Percentiles rank a stretch among this genome's conserved stretches.
Conservation (phyloP, 371 early-diverging fungal species). For the Apophysomyces trapeziformis region DNA sequence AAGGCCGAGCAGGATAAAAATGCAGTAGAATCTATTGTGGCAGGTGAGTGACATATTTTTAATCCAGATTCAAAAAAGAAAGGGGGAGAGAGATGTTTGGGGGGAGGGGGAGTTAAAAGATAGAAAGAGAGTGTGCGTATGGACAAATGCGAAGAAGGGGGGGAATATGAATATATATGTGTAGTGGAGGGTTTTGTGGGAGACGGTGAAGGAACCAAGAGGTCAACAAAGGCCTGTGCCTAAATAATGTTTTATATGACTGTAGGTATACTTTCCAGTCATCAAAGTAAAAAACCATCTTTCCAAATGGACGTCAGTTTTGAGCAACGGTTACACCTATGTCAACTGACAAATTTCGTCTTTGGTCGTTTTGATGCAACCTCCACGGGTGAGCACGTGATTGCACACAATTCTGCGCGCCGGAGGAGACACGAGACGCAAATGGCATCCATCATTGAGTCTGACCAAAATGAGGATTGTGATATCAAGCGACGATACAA, state of each 20-base stretch:
- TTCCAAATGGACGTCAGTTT: slow-evolving; percentile 51
- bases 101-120: too few species aligned
- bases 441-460: slow-evolving; percentile 27
- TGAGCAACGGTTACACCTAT: slow-evolving; percentile 63
- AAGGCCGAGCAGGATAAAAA: slow-evolving; percentile 57
- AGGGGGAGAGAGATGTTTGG: too few species aligned
- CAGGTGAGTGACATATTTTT: slow-evolving; percentile 27
- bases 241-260: not conserved
- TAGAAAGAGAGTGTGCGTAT: too few species aligned
- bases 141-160: too few species aligned
- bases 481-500: slow-evolving; percentile 28
- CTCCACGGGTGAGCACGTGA: slow-evolving; percentile 44
- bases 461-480: slow-evolving; percentile 20
- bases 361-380: slow-evolving; percentile 68
- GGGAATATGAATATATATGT: too few species aligned
- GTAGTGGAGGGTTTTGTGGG: too few species aligned
- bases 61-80: not conserved
- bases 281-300: slow-evolving; percentile 48
- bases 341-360: slow-evolving; percentile 63
- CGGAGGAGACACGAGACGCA: slow-evolving; percentile 38
- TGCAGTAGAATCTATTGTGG: slow-evolving; percentile 56
- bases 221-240: slow-evolving; percentile 44
- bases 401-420: slow-evolving; percentile 39
- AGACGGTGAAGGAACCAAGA: slow-evolving; percentile 41
- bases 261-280: slow-evolving; percentile 61